These are phyloP conservation scores for Epicoccum sorghinum DNA, from an alignment of 2,329 filamentous ascomycete genomes.

Conservation along the genomic window DNA sequence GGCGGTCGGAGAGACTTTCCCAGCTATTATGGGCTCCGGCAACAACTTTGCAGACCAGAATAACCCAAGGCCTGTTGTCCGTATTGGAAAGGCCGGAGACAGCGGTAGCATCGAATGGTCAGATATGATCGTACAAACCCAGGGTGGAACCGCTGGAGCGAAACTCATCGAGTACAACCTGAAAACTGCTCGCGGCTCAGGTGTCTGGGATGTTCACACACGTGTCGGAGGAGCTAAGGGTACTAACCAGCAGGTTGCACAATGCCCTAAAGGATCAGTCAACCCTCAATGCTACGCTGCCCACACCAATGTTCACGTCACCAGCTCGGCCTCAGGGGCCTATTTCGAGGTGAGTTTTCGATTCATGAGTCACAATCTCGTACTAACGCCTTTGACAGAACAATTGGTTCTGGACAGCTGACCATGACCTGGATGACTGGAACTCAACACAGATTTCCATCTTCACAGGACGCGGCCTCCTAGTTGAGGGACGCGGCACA, in stretches of 20 bases:
- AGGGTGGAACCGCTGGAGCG: constrained; percentile 72
- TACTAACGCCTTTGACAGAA: constrained; percentile 16
- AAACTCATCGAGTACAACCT: constrained; percentile 78
- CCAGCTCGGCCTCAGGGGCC: constrained; percentile 60
- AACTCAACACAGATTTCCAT: constrained; percentile 78
- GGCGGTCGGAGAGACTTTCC: constrained; percentile 86
- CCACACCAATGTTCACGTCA: constrained; percentile 62
- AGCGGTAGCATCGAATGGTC: constrained; percentile 71
- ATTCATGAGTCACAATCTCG: not conserved
- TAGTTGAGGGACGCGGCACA: constrained; percentile 64
- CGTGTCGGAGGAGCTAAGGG: constrained; percentile 82
- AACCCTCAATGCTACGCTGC: constrained; percentile 73
- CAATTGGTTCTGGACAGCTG: constrained; percentile 63
- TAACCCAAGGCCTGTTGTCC: constrained; percentile 68
- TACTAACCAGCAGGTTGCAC: constrained; percentile 76
- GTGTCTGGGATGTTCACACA: constrained; percentile 87
- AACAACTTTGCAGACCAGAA: constrained; percentile 53
- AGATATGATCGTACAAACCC: constrained; percentile 75
- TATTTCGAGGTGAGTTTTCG: constrained; percentile 72
- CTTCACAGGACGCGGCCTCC: constrained; percentile 84
- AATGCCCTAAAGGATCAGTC: constrained; percentile 71
- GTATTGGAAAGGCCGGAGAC: constrained; percentile 70
- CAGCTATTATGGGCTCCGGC: constrained; percentile 81
- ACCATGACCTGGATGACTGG: constrained; percentile 84
- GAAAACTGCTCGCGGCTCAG: constrained; percentile 55